Evolutionary conservation across 257 asterid species (phyloP).

Genomic region (Nicotiana attenuata): DNA sequence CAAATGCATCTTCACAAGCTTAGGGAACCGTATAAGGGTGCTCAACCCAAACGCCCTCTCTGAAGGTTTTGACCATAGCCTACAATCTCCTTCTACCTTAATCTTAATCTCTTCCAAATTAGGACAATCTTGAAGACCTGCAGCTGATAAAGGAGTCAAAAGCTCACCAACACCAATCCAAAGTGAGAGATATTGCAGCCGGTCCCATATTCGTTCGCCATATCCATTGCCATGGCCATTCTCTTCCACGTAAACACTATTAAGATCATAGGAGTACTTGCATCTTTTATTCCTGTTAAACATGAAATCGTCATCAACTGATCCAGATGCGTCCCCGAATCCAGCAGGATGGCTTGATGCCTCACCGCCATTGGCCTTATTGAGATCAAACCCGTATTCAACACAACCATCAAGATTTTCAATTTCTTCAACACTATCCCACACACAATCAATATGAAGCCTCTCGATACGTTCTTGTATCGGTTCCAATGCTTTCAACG

Average conservation of each 20-base stretch:
- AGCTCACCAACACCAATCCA: constrained; percentile 84
- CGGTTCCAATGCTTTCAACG: constrained; percentile 72
- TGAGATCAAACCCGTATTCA: constrained; percentile 40
- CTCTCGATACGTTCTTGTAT: constrained; percentile 57
- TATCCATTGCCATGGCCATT: constrained; percentile 27
- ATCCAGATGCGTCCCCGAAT: constrained; percentile 1
- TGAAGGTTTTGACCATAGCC: constrained; percentile 51
- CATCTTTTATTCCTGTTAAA: constrained; percentile 30
- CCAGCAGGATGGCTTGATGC: constrained; percentile 15
- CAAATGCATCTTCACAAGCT: constrained; percentile 57
- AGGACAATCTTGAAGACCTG: constrained; percentile 72
- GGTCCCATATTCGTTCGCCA: constrained; percentile 50
- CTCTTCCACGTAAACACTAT: constrained; percentile 26
- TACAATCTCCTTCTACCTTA: constrained; percentile 83
- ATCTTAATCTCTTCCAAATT: constrained; percentile 73
- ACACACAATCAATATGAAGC: constrained; percentile 76
- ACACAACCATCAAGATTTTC: constrained; percentile 33
- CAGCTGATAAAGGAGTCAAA: constrained; percentile 45
- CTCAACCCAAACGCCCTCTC: constrained; percentile 60
- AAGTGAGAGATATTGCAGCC: constrained; percentile 51
- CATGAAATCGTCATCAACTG: constrained; percentile 19
- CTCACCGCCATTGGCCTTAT: constrained; percentile 32
- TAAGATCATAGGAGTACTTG: constrained; percentile 41
- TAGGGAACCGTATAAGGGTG: constrained; percentile 40
- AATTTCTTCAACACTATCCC: constrained; percentile 44